phyloP scores from a whole-genome alignment of 139 green algal species.

The Chlamydomonas sp. region DNA sequence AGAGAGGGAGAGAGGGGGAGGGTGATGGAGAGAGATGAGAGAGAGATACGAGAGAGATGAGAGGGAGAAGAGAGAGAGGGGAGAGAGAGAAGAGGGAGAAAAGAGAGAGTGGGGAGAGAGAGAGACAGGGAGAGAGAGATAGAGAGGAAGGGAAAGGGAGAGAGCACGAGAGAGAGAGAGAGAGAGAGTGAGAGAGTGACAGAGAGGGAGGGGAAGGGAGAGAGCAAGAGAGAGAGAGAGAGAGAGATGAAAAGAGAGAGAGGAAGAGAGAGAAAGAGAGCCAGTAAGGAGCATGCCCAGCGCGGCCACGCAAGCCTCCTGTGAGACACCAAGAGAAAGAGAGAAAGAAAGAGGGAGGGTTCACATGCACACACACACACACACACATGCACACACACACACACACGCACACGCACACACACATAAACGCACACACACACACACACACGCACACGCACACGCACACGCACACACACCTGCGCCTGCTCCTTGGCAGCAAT shows the following conservation, averaged over 20 bases:
- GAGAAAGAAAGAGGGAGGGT: too few species aligned
- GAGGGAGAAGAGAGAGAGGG: neutral
- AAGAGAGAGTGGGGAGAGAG: neutral
- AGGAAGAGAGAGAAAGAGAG: too few species aligned
- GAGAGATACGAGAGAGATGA: neutral
- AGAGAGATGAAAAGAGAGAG: too few species aligned
- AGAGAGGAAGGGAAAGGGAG: too few species aligned
- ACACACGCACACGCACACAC: neutral
- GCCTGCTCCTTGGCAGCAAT: constrained; percentile 75
- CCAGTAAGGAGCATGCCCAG: neutral
- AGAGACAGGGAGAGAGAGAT: too few species aligned
- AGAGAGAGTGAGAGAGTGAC: neutral
- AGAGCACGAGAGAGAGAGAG: too few species aligned
- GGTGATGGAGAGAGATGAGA: neutral
- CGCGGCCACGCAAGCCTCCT: too few species aligned
- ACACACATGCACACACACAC: neutral
- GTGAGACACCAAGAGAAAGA: too few species aligned
- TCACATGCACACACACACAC: too few species aligned
- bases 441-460: neutral
- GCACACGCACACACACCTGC: constrained; percentile 36
- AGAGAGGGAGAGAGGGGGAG: neutral
- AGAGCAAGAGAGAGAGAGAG: too few species aligned
- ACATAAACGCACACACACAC: neutral
- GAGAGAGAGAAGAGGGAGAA: neutral
- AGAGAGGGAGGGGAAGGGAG: neutral